Evolutionary conservation across 1,284 basidiomycete species (phyloP).

Genomic region (Cutaneotrichosporon spelunceum): DNA sequence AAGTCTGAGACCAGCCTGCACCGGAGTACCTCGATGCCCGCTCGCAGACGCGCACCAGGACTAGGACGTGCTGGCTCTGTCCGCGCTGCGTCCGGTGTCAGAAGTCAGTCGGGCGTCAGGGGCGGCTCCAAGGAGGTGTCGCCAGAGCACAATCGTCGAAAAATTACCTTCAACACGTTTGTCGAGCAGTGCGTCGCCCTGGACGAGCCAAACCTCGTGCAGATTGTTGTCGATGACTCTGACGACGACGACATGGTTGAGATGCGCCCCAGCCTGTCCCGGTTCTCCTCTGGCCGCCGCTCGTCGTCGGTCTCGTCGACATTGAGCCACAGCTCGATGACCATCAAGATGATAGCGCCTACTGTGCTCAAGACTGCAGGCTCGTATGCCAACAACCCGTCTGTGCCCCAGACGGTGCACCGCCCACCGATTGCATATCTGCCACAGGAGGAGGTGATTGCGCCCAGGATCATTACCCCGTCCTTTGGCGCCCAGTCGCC

Average conservation of each 20-base stretch:
- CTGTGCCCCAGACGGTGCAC: slow-evolving; percentile 63
- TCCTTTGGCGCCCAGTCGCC: slow-evolving; percentile 45
- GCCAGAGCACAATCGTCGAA: slow-evolving; percentile 57
- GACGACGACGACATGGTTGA: slow-evolving; percentile 63
- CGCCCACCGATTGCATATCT: slow-evolving; percentile 59
- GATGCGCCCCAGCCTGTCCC: slow-evolving; percentile 54
- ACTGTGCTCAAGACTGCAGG: slow-evolving; percentile 78
- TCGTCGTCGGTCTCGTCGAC: slow-evolving; percentile 35
- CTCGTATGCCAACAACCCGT: slow-evolving; percentile 37
- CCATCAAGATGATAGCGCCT: slow-evolving; percentile 91
- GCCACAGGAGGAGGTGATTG: slow-evolving; percentile 17
- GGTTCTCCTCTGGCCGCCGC: slow-evolving; percentile 21
- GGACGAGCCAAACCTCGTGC: slow-evolving; percentile 48
- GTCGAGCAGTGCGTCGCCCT: slow-evolving; percentile 98
- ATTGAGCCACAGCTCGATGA: slow-evolving; percentile 56
- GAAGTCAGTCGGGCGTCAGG: neutral
- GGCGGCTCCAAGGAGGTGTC: slow-evolving; percentile 16
- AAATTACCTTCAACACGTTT: slow-evolving; percentile 97
- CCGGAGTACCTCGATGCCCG: slow-evolving; percentile 32
- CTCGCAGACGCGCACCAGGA: slow-evolving; percentile 14
- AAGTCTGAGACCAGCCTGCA: slow-evolving; percentile 77
- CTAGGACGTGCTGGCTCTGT: slow-evolving; percentile 7
- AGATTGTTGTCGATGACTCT: slow-evolving; percentile 43
- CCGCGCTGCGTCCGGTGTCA: neutral
- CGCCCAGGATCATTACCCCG: slow-evolving; percentile 8